These are phyloP conservation scores for Syncephalastrum monosporum DNA, from an alignment of 371 early-diverging fungal species.

Conservation along the genomic window DNA sequence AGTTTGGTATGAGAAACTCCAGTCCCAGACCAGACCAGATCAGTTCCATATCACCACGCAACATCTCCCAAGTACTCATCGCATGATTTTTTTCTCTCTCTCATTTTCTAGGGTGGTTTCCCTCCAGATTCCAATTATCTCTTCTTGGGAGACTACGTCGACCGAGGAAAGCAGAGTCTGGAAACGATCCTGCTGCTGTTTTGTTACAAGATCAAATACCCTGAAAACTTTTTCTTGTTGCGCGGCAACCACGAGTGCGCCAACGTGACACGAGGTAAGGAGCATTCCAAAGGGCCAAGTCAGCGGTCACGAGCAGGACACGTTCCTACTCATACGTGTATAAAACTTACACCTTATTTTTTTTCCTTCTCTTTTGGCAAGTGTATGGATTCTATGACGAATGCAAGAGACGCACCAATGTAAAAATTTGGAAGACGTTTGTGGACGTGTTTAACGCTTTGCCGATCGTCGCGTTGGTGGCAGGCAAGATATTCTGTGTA, in stretches of 20 bases:
- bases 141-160: conserved; percentile 97
- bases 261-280: conserved; percentile 81
- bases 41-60: conserved; percentile 1
- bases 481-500: conserved; percentile 93
- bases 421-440: conserved; percentile 93
- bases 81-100: too few relatives aligned
- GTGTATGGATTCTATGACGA: conserved; percentile 99
- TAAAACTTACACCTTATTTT: conserved; percentile 22
- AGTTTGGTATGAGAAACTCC: conserved; percentile 47
- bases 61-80: too few relatives aligned
- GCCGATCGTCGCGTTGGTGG: conserved; percentile 93
- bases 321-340: neutral
- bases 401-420: conserved; percentile 93
- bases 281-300: conserved; percentile 10
- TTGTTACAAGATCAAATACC: conserved; percentile 95
- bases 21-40: neutral
- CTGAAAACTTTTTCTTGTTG: conserved; percentile 91
- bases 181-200: conserved; percentile 93
- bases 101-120: conserved; percentile 59
- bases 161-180: conserved; percentile 95
- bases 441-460: conserved; percentile 92
- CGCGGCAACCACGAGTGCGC: conserved; percentile 98
- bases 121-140: conserved; percentile 90
- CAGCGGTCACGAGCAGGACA: neutral
- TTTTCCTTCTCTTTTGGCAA: neutral